Percentiles rank a stretch among this genome's conserved stretches.
Conservation (phyloP, 2,329 filamentous ascomycete species). For the Xylariaceae sp. region DNA sequence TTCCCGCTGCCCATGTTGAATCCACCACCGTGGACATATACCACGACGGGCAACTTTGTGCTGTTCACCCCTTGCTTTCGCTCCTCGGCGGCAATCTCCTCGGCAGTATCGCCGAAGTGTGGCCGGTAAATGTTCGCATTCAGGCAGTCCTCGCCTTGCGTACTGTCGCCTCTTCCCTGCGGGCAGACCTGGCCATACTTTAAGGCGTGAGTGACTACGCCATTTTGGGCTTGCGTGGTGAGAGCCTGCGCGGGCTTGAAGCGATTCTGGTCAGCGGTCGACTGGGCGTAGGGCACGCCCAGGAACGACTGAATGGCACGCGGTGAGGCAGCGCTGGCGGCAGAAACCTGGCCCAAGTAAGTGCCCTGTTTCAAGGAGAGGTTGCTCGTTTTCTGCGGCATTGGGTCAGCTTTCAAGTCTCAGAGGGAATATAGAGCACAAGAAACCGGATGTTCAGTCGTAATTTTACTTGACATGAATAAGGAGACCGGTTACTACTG, state of each 20-base stretch:
- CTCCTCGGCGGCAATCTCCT: conserved; percentile 26
- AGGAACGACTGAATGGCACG: conserved; percentile 54
- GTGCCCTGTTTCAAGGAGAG: conserved; percentile 47
- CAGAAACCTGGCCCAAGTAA: conserved; percentile 46
- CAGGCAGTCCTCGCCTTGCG: conserved; percentile 58
- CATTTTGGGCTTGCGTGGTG: conserved; percentile 23
- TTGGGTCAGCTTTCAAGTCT: conserved; percentile 26
- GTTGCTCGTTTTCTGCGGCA: conserved; percentile 35
- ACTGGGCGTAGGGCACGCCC: conserved; percentile 56
- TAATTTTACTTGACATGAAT: background rate
- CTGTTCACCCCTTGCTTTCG: conserved; percentile 36
- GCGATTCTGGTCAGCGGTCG: conserved; percentile 47
- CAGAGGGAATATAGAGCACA: background rate
- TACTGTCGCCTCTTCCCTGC: conserved; percentile 33
- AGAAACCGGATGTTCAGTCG: background rate
- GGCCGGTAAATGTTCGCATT: conserved; percentile 58
- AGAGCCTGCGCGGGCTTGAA: conserved; percentile 51
- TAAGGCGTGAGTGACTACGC: conserved; percentile 42
- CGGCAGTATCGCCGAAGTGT: conserved; percentile 36
- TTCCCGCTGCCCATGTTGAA: conserved; percentile 62
- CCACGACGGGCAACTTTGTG: conserved; percentile 53
- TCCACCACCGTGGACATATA: conserved; percentile 68
- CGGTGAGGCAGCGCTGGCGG: conserved; percentile 41
- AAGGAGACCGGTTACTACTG: background rate
- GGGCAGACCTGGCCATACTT: conserved; percentile 47